phyloP scores from a whole-genome alignment of 2,329 filamentous ascomycete genomes.

The Aureobasidium melanogenum region DNA sequence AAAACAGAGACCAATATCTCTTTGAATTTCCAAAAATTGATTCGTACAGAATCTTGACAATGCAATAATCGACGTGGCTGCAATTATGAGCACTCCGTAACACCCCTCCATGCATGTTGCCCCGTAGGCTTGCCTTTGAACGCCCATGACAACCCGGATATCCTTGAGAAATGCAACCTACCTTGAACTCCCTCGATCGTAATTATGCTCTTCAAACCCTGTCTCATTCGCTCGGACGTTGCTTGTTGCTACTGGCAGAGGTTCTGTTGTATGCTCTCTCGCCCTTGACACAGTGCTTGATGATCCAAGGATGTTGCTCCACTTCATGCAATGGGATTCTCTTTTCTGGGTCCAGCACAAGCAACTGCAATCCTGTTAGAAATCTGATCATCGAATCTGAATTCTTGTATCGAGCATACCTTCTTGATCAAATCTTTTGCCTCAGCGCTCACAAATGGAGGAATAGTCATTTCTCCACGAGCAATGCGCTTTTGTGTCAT shows the following conservation, averaged over 20 bases:
- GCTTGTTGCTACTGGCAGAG: slow-evolving; percentile 25
- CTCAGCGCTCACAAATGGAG: slow-evolving; percentile 17
- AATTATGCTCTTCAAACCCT: neutral
- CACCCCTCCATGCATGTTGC: neutral
- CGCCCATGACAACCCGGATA: neutral
- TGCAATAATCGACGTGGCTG: neutral
- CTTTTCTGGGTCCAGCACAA: slow-evolving; percentile 17
- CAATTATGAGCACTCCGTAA: neutral
- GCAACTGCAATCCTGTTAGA: slow-evolving; percentile 12
- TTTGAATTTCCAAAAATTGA: neutral
- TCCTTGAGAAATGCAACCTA: slow-evolving; percentile 6
- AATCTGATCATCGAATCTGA: neutral
- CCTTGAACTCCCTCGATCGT: neutral
- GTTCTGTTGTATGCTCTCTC: slow-evolving; percentile 36
- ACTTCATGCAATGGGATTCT: slow-evolving; percentile 16
- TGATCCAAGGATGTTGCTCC: slow-evolving; percentile 17
- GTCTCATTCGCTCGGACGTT: slow-evolving; percentile 16
- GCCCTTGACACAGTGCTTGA: slow-evolving; percentile 30
- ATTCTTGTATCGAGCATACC: slow-evolving; percentile 11
- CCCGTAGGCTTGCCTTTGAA: neutral
- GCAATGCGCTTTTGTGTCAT: slow-evolving; percentile 19
- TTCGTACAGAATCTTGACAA: neutral
- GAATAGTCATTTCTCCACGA: slow-evolving; percentile 17
- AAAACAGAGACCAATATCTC: neutral
- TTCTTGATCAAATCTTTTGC: slow-evolving; percentile 17